Percentiles rank a stretch among this genome's conserved stretches.
These are phyloP conservation scores for Rosa chinensis DNA, from an alignment of 306 rosid species.

Conservation along the genomic window DNA sequence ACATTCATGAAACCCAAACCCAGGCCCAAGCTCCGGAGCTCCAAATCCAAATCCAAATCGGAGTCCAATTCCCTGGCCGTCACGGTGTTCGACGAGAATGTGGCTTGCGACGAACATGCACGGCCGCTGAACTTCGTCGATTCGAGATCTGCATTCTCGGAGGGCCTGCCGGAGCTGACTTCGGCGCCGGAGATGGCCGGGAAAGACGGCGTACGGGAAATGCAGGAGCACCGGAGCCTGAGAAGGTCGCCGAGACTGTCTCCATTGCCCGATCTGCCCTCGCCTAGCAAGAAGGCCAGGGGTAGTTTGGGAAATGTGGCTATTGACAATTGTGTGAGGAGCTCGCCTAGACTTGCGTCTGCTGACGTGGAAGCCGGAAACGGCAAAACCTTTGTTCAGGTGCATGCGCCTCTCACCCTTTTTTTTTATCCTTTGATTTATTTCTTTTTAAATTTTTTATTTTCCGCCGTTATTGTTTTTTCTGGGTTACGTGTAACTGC, in stretches of 20 bases:
- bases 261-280: neutral
- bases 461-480: neutral
- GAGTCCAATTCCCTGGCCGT: neutral
- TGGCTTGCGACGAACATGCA: neutral
- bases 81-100: neutral
- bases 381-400: slow-evolving; percentile 28
- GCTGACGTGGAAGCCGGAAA: neutral
- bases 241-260: slow-evolving; percentile 41
- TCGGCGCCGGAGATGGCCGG: neutral
- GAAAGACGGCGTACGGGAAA: neutral
- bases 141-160: neutral
- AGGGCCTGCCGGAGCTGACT: no score
- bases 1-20: neutral
- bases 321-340: slow-evolving; percentile 16
- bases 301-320: slow-evolving; percentile 10
- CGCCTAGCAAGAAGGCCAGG: slow-evolving; percentile 9
- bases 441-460: neutral
- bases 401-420: slow-evolving; percentile 5
- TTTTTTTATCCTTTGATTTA: no score
- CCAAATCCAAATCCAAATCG: neutral
- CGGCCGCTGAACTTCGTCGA: slow-evolving; percentile 11
- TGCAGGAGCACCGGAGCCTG: neutral
- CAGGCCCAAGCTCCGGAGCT: neutral
- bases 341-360: slow-evolving; percentile 31
- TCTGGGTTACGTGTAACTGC: neutral